A percentile compares a stretch with the other conserved stretches of the same genome.
phyloP scores from a whole-genome alignment of 352 stramenopile genomes.

The Phytophthora citricola region DNA sequence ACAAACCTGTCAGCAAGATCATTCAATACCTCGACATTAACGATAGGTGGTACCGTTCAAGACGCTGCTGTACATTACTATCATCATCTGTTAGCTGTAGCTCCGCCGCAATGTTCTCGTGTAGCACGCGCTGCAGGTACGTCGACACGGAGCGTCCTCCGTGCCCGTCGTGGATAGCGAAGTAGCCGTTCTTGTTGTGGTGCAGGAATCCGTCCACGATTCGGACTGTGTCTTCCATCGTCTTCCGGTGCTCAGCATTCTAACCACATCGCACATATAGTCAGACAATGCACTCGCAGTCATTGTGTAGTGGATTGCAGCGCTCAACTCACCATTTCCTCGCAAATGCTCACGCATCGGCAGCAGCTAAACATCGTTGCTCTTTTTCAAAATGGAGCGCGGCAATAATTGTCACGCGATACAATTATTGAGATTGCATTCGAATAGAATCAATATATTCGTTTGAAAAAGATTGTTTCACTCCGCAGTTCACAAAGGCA shows the following conservation, averaged over 20 bases:
- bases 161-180: conserved; percentile 81
- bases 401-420: too few species aligned
- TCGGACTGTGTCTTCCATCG: conserved; percentile 83
- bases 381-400: conserved; percentile 21
- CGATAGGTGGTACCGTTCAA: conserved; percentile 51
- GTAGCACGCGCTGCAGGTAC: conserved; percentile 70
- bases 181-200: conserved; percentile 68
- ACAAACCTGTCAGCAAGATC: background rate
- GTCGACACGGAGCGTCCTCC: conserved; percentile 74
- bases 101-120: conserved; percentile 69
- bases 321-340: conserved; percentile 68
- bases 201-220: conserved; percentile 77
- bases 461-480: conserved; percentile 11
- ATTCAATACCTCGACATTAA: background rate
- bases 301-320: background rate
- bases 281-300: background rate
- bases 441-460: too few species aligned
- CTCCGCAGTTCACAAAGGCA: conserved; percentile 11
- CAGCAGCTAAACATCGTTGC: conserved; percentile 59
- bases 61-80: conserved; percentile 59
- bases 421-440: too few species aligned
- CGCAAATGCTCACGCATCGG: conserved; percentile 69
- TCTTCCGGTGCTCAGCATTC: conserved; percentile 79
- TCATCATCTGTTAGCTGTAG: conserved; percentile 44
- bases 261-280: conserved; percentile 20